Base-by-base conservation (phyloP, 2,329 filamentous ascomycete genomes). In the Ophiostoma perfectum region DNA sequence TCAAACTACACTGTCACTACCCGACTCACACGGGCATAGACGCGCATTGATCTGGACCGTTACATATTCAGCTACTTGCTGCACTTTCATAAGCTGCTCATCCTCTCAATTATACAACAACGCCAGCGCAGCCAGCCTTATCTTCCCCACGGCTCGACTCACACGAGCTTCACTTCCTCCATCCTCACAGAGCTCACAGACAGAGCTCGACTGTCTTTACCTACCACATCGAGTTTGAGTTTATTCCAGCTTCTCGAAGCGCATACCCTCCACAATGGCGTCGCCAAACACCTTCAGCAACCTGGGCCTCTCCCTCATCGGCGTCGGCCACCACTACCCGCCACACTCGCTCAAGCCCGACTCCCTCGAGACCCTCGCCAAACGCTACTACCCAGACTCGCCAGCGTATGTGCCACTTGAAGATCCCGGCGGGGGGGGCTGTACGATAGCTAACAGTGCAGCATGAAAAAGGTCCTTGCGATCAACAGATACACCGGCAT, bases 401-500 rank as follows among this genome's bases (percentile, higher is more conserved):
- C 81, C 83, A 71, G 82, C 86, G 86, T 88, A 79, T 76, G 85
- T 42, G 27, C 27, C 27, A 27, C 27, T 27, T 27, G 27, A 27
- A 27, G 27, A 27, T 27, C 27, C 27, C 1, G 27, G 27, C 1
- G 27, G 27, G 27, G 27, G 27, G 27, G 27, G 27, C 27, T 27
- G 27, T 27, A 27, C 41, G 38, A 63, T 69, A 12, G 64, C 68
- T 39, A 36, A 62, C 49, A 60, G 72, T 7, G 18, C 39, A 89
- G 86, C 45, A 86, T 89, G 83, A 80, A 80, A 70, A 89, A 89
- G 74, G 82, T 89, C 39, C 81, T 87, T 67, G 79, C 81, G 16
- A 88, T 89, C 75, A 90, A 89, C 77, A 80, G 82, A 68, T 88
- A 82, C 73, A 90, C 87, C 1, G 87, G 87, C 70, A 89, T 89